A percentile compares a stretch with the other conserved stretches of the same genome.
Evolutionary conservation across 2,329 filamentous ascomycete genomes (phyloP).

Genomic region (Curvularia lunata): DNA sequence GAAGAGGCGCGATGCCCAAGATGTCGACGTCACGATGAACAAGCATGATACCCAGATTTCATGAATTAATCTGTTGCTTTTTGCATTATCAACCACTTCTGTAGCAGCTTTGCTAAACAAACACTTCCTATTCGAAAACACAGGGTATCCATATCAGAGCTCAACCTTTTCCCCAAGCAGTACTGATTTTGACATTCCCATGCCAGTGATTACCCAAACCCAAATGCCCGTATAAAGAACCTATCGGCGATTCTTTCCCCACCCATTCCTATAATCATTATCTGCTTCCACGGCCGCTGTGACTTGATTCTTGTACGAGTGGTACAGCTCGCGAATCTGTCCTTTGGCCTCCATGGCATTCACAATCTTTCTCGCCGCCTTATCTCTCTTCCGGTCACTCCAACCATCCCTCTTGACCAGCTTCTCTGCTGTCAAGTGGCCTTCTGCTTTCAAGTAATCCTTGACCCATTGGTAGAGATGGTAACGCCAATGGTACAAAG

Average conservation of each 20-base stretch:
- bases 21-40: constrained; percentile 1
- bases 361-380: constrained; percentile 68
- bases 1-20: background rate
- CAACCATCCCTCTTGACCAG: constrained; percentile 67
- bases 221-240: no score
- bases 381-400: constrained; percentile 64
- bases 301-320: constrained; percentile 68
- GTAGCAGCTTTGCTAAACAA: background rate
- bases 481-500: constrained; percentile 76
- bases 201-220: background rate
- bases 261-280: constrained; percentile 24
- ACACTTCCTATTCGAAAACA: background rate
- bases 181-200: background rate
- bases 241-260: constrained; percentile 7
- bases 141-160: background rate
- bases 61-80: constrained; percentile 10
- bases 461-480: constrained; percentile 76
- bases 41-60: constrained; percentile 15
- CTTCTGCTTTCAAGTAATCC: constrained; percentile 64
- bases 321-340: constrained; percentile 67
- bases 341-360: constrained; percentile 67
- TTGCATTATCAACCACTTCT: background rate
- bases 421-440: constrained; percentile 63
- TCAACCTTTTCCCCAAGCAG: background rate
- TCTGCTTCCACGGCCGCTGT: constrained; percentile 38